Evolutionary conservation across 2,329 filamentous ascomycete genomes (phyloP).

Genomic region (Fusarium xylarioides): DNA sequence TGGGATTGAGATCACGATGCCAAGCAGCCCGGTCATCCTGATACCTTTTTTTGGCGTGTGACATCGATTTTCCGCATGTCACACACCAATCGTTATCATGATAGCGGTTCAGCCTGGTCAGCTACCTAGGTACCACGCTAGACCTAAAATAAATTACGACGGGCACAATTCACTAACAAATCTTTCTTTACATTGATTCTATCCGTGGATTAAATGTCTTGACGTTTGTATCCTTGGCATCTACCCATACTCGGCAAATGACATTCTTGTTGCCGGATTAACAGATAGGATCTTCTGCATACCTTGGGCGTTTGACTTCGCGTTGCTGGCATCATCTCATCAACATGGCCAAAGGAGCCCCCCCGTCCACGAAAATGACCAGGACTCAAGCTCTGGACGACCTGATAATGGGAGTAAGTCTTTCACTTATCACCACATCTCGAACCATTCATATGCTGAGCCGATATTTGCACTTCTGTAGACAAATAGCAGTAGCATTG

Average conservation of each 20-base stretch:
- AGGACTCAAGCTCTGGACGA: constrained; percentile 55
- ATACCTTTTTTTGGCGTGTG: background rate
- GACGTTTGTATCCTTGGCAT: background rate
- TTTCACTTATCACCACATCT: background rate
- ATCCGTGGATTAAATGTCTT: background rate
- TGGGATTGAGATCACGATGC: background rate
- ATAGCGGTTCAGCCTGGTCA: background rate
- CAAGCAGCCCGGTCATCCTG: background rate
- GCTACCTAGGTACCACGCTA: constrained; percentile 6
- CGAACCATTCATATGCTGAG: background rate
- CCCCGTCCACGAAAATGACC: constrained; percentile 16
- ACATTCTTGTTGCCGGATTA: background rate
- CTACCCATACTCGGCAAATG: background rate
- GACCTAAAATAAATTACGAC: constrained; percentile 1
- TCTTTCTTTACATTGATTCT: constrained; percentile 11
- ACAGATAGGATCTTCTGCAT: background rate
- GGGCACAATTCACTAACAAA: constrained; percentile 32
- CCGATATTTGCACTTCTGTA: constrained; percentile 44
- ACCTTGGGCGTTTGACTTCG: background rate
- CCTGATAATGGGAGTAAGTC: constrained; percentile 64
- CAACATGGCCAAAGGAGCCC: constrained; percentile 29
- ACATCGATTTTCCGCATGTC: constrained; percentile 3
- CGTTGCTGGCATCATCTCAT: background rate
- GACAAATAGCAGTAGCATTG: constrained; percentile 92
- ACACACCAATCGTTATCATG: background rate